phyloP scores from a whole-genome alignment of 768 basidiomycete species.

The Lactifluus rugatus region DNA sequence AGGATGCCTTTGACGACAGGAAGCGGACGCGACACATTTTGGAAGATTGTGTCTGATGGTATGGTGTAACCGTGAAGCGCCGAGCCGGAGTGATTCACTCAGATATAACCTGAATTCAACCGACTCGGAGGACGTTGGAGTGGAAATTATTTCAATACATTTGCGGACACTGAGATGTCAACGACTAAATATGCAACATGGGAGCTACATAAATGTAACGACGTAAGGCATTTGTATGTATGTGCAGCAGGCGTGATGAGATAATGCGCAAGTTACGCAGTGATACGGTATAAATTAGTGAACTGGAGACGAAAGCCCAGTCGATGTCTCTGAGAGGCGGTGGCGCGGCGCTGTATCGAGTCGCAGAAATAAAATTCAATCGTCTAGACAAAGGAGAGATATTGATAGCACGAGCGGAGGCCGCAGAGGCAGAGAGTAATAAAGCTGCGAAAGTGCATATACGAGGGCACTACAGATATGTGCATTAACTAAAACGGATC shows the following conservation, averaged over 20 bases:
- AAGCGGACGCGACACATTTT: conserved; percentile 14
- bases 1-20: neutral
- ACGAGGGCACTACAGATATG: neutral
- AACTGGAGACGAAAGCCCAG: neutral
- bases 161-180: conserved; percentile 7
- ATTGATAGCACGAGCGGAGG: neutral
- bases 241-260: conserved; percentile 15
- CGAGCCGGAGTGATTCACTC: neutral
- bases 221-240: conserved; percentile 11
- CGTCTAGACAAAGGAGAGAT: neutral
- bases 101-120: neutral
- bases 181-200: conserved; percentile 17
- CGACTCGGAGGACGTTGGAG: neutral
- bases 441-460: neutral
- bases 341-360: neutral
- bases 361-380: neutral
- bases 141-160: conserved; percentile 11
- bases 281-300: conserved; percentile 18
- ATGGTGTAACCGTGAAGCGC: neutral
- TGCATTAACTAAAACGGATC: neutral
- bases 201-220: conserved; percentile 19
- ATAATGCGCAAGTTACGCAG: conserved; percentile 16
- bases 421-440: neutral
- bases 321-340: conserved; percentile 5
- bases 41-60: neutral